Base-by-base conservation (phyloP, 2,329 filamentous ascomycete species). In the Erysiphe pulchra region DNA sequence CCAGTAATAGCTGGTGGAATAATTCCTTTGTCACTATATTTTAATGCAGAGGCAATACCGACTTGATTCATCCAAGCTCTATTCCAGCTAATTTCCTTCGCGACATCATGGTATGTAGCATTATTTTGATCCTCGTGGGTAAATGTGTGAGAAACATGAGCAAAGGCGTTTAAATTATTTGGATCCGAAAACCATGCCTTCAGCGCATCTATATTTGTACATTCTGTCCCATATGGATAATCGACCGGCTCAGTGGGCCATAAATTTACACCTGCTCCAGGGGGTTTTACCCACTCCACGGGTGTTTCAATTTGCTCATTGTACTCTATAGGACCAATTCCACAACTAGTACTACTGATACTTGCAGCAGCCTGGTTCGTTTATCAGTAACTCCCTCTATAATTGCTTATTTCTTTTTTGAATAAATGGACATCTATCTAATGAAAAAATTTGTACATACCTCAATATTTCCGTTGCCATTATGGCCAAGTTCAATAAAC, bases 1-100 rank as follows among this genome's bases (percentile, higher is more conserved):
- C 72, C 72, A 1, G 72, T 76, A 47, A 76, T 77, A 42, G 71
- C 71, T 1, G 73, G 73, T 2, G 73, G 73, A 48, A 76, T 71
- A 41, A 76, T 63, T 17, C 71, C 71, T 39, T 66, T 63, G 2
- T 59, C 50, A 20, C 68, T 72, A 56, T 65, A 75, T 44, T 62
- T 60, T 16, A 53, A 54, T 17, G 65, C 64, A 24, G 58, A 51
- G 47, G 61, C 60, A 47, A 75, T 60, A 11, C 69, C 68, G 6
- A 66, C 62, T 52, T 71, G 65, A 47, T 65, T 62, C 38, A 75
- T 53, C 70, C 71, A 76, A 5, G 65, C 68, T 50, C 68, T 62
- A 57, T 77, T 77, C 60, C 70, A 76, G 16, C 60, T 60, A 41
- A 75, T 74, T 55, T 77, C 73, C 50, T 67, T 67, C 48, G 57